Base-by-base conservation (phyloP, 345 rosid species). In the Gossypium sturtianum region DNA sequence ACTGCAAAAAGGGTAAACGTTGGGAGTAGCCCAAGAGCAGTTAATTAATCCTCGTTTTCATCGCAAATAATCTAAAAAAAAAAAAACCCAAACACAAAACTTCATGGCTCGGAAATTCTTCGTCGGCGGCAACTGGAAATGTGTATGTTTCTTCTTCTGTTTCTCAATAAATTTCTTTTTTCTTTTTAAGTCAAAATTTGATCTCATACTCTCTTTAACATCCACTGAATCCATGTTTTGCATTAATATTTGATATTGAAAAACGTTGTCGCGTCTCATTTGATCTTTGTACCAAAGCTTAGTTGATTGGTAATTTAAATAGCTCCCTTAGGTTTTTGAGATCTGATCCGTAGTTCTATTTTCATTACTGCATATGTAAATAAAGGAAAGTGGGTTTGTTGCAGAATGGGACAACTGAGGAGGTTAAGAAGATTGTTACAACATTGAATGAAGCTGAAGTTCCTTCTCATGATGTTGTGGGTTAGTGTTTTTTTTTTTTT, bases 61-160 rank as follows among this genome's bases (percentile, higher is more conserved):
- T 80, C 85, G 69, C 1, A 48, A 20, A 22, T 34, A 34, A 34
- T 34, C 38, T 0, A 4, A 3, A 29, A 29, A 25, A 23, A 59
- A 59, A 25, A 25, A 0, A 57, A 56, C 23, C 57, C 20, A 16
- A 54, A 19, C 59, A 1, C 15, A 72, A 0, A 3, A 4, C 16
- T 66, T 47, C 62, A 88, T 90, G 95, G 90, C 72, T 76, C 81
- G 92, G 57, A 90, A 81, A 57, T 88, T 90, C 85, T 85, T 88
- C 82, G 88, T 90, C 83, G 92, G 90, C 72, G 95, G 95, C 82
- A 90, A 90, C 92, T 90, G 95, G 95, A 90, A 90, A 90, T 88
- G 92, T 79, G 91, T 88, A 85, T 7, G 89, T 72, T 20, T 78
- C 17, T 12, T 2, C n/a, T 59, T 27, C 16, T n/a, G 3, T 61